Evolutionary conservation across 1,284 basidiomycete genomes (phyloP), one percentile per base, ranked within the genome.

Genomic region (Sanghuangporus weigelae): DNA sequence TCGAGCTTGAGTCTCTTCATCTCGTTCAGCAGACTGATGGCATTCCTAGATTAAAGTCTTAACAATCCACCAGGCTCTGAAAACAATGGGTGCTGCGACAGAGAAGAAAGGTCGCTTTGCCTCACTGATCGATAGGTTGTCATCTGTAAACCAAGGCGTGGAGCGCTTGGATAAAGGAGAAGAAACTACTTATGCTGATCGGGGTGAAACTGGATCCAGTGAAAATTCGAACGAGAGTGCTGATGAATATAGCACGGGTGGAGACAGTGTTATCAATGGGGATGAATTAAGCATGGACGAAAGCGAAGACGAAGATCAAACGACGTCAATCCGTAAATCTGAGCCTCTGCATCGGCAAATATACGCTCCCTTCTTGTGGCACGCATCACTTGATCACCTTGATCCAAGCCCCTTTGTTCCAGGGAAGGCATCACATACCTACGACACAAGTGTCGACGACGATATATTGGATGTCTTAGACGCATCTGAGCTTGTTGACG

Each of bases 401-500:
- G 42, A 58, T 16, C 49, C 57, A 35, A 44, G 55, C 21, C 60
- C 64, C 0, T 56, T 64, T 19, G 48, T 60, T 0, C 60, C 50
- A 16, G 51, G 55, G 0, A 1, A 49, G 3, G 66, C 65, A 63
- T 0, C 62, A 66, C 21, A 72, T 73, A 0, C 74, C 73, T 2
- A 61, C 70, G 1, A 48, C 26, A 2, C 26, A 31, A 31, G 3
- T 7, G 4, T 21, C 50, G 16, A 10, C 31, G 53, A 38, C 31
- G 53, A 54, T 36, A 7, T 40, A 6, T 65, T 79, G 14, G 67
- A 72, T 3, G 75, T 78, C 51, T 76, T 74, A 2, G 78, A 86
- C 62, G 75, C 79, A n/a, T 77, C 76, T 23, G 75, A 69, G 16
- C 63, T 85, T 21, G 66, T 69, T 7, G 70, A 67, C 1, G 84